A percentile compares a stretch with the other conserved stretches of the same genome.
Evolutionary conservation across 2,329 filamentous ascomycete species (phyloP).

Genomic region (Metarhizium robertsii): DNA sequence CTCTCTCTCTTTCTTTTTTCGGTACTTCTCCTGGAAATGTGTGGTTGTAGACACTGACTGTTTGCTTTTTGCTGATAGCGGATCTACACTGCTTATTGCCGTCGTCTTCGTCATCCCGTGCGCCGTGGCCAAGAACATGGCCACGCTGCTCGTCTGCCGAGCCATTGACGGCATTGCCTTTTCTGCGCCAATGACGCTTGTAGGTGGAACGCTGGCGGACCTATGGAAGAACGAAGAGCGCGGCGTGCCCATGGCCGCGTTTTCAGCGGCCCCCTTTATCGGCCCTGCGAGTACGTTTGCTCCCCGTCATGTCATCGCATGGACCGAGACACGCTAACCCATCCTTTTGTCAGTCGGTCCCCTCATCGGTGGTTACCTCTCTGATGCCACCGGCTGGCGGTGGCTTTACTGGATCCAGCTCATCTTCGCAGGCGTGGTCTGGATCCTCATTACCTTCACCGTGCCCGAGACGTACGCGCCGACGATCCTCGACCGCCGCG

Average conservation of each 20-base stretch:
- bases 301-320: not conserved
- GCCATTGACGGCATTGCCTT: constrained; percentile 53
- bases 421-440: constrained; percentile 62
- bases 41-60: no score
- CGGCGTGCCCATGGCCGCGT: constrained; percentile 80
- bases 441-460: constrained; percentile 74
- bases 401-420: constrained; percentile 85
- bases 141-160: constrained; percentile 65
- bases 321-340: not conserved
- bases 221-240: constrained; percentile 78
- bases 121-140: constrained; percentile 66
- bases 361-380: constrained; percentile 67
- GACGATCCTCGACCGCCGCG: constrained; percentile 8
- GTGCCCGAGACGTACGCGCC: constrained; percentile 85
- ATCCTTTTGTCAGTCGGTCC: constrained; percentile 43
- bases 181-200: constrained; percentile 77
- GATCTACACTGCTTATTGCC: constrained; percentile 56
- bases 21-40: not conserved
- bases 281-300: constrained; percentile 48
- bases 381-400: constrained; percentile 62
- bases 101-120: constrained; percentile 75
- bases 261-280: constrained; percentile 73
- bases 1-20: not conserved
- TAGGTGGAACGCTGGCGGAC: constrained; percentile 74
- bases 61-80: constrained; percentile 19